Conservation (phyloP, 164 flowering plant species). For the Chloranthus sessilifolius region DNA sequence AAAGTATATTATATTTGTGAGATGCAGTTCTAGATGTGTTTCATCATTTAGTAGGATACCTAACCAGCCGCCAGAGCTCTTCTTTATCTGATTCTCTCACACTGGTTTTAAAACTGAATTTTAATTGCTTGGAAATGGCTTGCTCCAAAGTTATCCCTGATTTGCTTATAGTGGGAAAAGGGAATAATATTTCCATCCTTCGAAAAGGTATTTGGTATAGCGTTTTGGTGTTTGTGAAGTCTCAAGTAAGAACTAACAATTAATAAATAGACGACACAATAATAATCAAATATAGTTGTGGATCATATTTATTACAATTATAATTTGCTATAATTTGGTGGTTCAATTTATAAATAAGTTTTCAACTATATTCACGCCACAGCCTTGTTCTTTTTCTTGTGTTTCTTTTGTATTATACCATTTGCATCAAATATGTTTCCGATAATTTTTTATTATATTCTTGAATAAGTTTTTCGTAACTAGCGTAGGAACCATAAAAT, state of each 20-base stretch:
- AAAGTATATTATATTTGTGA: neutral
- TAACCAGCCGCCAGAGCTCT: too few species aligned
- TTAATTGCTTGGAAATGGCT: conserved; percentile 6
- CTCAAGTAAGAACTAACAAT: neutral
- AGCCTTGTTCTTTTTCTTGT: neutral
- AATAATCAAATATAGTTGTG: neutral
- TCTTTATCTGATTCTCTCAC: too few species aligned
- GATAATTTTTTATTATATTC: too few species aligned
- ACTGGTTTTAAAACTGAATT: neutral
- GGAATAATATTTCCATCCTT: conserved; percentile 14
- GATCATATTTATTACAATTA: neutral
- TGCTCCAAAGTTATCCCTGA: conserved; percentile 23
- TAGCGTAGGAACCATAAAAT: neutral
- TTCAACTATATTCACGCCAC: too few species aligned
- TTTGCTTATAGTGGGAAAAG: conserved; percentile 9
- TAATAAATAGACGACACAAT: neutral
- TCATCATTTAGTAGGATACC: neutral
- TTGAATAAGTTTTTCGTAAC: too few species aligned
- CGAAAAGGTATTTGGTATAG: conserved; percentile 23
- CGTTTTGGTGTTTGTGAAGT: neutral
- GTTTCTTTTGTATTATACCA: neutral
- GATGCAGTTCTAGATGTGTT: neutral
- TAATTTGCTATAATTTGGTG: too few species aligned
- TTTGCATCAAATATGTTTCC: too few species aligned
- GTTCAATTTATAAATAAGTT: too few species aligned